Conservation (phyloP, 257 asterid genomes). For the Paulownia fortunei region DNA sequence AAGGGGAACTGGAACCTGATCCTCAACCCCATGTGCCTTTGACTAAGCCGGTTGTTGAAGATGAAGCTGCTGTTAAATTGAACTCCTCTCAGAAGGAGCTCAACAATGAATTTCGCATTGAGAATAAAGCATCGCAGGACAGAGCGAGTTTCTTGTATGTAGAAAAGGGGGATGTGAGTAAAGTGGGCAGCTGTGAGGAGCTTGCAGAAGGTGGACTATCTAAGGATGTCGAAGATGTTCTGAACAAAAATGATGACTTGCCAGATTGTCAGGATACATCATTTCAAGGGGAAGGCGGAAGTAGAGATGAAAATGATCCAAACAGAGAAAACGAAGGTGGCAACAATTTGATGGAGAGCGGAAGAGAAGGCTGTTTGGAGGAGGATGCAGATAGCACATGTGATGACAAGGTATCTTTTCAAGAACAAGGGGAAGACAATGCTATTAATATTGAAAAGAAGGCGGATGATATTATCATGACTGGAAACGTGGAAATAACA, state of each 20-base stretch:
- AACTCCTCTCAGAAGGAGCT: slow-evolving; percentile 47
- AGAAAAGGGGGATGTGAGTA: slow-evolving; percentile 44
- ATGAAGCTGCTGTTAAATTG: slow-evolving; percentile 45
- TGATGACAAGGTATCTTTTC: slow-evolving; percentile 48
- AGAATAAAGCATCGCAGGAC: slow-evolving; percentile 38
- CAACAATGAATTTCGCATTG: slow-evolving; percentile 32
- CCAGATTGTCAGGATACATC: slow-evolving; percentile 44
- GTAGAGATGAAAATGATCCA: slow-evolving; percentile 44
- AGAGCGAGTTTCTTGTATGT: slow-evolving; percentile 31
- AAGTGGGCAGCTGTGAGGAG: slow-evolving; percentile 42
- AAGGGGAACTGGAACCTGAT: slow-evolving; percentile 97
- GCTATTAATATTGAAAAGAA: slow-evolving; percentile 43
- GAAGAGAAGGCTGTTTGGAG: slow-evolving; percentile 43
- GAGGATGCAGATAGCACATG: slow-evolving; percentile 51
- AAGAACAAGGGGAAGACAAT: slow-evolving; percentile 51
- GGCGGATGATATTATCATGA: slow-evolving; percentile 42
- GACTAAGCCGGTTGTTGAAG: slow-evolving; percentile 46
- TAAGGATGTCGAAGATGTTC: slow-evolving; percentile 42
- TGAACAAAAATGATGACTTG: slow-evolving; percentile 44
- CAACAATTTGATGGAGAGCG: slow-evolving; percentile 41
- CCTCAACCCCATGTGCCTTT: slow-evolving; percentile 56
- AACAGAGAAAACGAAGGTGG: slow-evolving; percentile 43
- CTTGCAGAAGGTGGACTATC: slow-evolving; percentile 43
- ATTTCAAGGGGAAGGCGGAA: slow-evolving; percentile 32
- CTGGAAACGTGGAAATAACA: slow-evolving; percentile 39